These are phyloP conservation scores for Ceratocystis harringtonii DNA, from an alignment of 2,329 filamentous ascomycete species.

Conservation along the genomic window DNA sequence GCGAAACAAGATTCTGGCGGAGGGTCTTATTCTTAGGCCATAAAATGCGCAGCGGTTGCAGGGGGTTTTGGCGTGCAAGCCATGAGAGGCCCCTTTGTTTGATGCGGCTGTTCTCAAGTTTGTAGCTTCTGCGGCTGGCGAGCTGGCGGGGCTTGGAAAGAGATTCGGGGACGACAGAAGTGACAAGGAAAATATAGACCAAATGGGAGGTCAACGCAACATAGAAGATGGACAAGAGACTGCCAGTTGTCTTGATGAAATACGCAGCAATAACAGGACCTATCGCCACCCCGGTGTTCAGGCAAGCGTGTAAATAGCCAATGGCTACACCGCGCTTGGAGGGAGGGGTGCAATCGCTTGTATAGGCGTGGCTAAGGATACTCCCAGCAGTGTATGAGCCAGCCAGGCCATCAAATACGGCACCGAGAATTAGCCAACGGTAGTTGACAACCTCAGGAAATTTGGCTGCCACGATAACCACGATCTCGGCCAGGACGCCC, in stretches of 20 bases:
- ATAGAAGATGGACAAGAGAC: slow-evolving; percentile 72
- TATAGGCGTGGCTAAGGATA: slow-evolving; percentile 67
- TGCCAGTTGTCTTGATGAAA: slow-evolving; percentile 60
- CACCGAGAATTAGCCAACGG: slow-evolving; percentile 63
- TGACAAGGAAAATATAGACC: slow-evolving; percentile 57
- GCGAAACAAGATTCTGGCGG: slow-evolving; percentile 65
- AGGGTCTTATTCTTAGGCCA: slow-evolving; percentile 35
- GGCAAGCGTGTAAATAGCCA: slow-evolving; percentile 75
- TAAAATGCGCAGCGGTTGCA: slow-evolving; percentile 55
- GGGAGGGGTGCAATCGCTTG: slow-evolving; percentile 73
- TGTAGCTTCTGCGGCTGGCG: slow-evolving; percentile 54
- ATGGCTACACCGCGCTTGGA: slow-evolving; percentile 69
- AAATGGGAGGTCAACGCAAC: slow-evolving; percentile 57
- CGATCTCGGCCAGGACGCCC: slow-evolving; percentile 56
- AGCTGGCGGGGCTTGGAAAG: slow-evolving; percentile 58
- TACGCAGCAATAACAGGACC: slow-evolving; percentile 72
- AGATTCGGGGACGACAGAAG: slow-evolving; percentile 68
- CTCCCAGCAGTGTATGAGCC: slow-evolving; percentile 80
- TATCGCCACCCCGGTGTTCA: slow-evolving; percentile 78
- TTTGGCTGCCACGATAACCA: slow-evolving; percentile 64
- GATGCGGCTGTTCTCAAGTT: slow-evolving; percentile 26
- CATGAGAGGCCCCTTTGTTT: slow-evolving; percentile 19
- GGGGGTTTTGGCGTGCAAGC: slow-evolving; percentile 43
- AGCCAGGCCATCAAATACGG: slow-evolving; percentile 64
- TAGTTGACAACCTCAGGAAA: slow-evolving; percentile 60